Evolutionary conservation across 768 basidiomycete genomes (phyloP).

Genomic region (Boletus eberwhitei): DNA sequence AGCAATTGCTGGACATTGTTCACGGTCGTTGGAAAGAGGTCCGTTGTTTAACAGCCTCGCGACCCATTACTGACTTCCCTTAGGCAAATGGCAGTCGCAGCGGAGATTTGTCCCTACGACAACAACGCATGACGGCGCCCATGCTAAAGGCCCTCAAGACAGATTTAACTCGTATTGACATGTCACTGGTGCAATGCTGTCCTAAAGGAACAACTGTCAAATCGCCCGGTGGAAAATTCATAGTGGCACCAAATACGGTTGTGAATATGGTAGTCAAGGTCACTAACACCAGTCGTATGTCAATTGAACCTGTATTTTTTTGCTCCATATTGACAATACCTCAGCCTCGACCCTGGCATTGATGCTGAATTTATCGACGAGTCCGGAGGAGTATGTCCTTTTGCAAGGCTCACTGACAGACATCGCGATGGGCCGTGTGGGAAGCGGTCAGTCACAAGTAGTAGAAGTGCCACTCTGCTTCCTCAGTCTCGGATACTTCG

Average conservation of each 20-base stretch:
- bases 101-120: constrained; percentile 75
- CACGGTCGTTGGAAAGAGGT: constrained; percentile 87
- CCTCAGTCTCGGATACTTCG: constrained; percentile 65
- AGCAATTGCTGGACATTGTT: constrained; percentile 72
- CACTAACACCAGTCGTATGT: constrained; percentile 67
- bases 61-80: constrained; percentile 1
- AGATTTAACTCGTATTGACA: constrained; percentile 57
- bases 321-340: constrained; percentile 7
- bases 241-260: constrained; percentile 58
- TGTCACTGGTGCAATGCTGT: constrained; percentile 45
- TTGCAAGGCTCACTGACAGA: constrained; percentile 64
- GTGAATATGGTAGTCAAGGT: constrained; percentile 55
- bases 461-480: constrained; percentile 66
- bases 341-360: constrained; percentile 53
- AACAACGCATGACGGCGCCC: constrained; percentile 69
- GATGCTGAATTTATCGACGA: constrained; percentile 49
- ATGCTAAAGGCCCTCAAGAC: constrained; percentile 79
- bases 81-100: constrained; percentile 77
- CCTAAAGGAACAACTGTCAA: constrained; percentile 16
- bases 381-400: constrained; percentile 63
- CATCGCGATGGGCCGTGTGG: constrained; percentile 62
- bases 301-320: background rate
- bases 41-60: background rate
- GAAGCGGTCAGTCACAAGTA: constrained; percentile 47
- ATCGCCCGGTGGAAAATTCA: constrained; percentile 38